Conservation (phyloP, 352 stramenopile genomes). For the Globisporangium canariense region DNA sequence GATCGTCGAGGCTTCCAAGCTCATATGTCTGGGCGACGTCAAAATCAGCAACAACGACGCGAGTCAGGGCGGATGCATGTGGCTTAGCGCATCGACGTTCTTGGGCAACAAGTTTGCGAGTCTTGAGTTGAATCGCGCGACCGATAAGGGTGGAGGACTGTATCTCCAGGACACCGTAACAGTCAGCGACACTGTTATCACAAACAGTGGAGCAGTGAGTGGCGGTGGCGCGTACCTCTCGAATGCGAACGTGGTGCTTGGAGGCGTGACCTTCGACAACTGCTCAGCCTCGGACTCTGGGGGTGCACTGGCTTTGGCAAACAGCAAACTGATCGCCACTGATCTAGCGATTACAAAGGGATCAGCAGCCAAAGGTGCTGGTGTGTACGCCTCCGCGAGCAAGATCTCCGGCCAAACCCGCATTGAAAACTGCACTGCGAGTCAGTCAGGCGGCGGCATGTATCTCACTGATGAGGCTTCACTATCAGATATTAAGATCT, state of each 20-base stretch:
- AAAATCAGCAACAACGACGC: conserved; percentile 12
- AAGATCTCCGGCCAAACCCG: conserved; percentile 2
- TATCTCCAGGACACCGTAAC: neutral
- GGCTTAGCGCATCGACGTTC: conserved; percentile 11
- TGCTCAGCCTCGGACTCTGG: conserved; percentile 11
- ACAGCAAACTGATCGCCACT: conserved; percentile 1
- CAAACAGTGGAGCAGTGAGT: neutral
- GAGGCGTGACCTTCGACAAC: neutral
- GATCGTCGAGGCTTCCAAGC: conserved; percentile 6
- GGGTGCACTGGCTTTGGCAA: conserved; percentile 14
- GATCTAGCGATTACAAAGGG: conserved; percentile 3
- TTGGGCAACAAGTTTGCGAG: conserved; percentile 3
- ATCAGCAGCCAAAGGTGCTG: conserved; percentile 18
- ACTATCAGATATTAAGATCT: conserved; percentile 11
- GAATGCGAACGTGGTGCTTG: conserved; percentile 1
- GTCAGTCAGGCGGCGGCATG: conserved; percentile 30
- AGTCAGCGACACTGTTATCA: neutral
- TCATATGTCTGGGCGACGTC: conserved; percentile 4
- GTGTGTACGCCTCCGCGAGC: conserved; percentile 11
- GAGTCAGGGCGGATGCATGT: conserved; percentile 7
- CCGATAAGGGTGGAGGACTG: conserved; percentile 14
- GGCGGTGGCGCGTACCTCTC: conserved; percentile 22
- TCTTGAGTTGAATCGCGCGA: conserved; percentile 8
- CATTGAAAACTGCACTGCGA: conserved; percentile 4
- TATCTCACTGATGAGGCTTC: conserved; percentile 16